phyloP scores from a whole-genome alignment of 768 basidiomycete species.

The Lactifluus pinguis region DNA sequence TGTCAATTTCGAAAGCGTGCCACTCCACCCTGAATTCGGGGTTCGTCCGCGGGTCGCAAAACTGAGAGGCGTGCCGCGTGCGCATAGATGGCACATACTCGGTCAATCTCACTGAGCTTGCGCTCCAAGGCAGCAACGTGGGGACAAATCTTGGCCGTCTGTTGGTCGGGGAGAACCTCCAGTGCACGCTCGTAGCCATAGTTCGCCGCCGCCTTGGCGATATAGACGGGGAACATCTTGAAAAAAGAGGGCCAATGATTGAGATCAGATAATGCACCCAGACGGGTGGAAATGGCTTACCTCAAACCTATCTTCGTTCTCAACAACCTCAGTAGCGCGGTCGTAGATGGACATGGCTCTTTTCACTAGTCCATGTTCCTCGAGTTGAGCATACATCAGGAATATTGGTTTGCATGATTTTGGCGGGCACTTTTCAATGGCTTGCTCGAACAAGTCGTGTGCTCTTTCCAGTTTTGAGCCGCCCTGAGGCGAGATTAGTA shows the following conservation, averaged over 20 bases:
- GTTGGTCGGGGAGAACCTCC: constrained; percentile 84
- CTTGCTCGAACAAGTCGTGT: constrained; percentile 97
- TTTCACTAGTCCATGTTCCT: constrained; percentile 91
- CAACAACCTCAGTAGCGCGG: constrained; percentile 79
- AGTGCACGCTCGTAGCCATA: constrained; percentile 95
- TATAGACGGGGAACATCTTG: constrained; percentile 95
- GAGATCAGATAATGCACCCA: neutral
- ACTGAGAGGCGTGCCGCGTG: constrained; percentile 98
- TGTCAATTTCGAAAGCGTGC: constrained; percentile 97
- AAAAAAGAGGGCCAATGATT: neutral
- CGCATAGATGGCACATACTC: constrained; percentile 92
- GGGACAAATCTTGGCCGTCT: constrained; percentile 96
- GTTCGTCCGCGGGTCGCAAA: constrained; percentile 91
- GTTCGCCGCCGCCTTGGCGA: constrained; percentile 92
- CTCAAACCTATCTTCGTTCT: constrained; percentile 90
- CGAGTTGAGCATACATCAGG: constrained; percentile 91
- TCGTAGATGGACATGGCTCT: constrained; percentile 95
- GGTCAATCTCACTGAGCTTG: constrained; percentile 97
- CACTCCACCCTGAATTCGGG: constrained; percentile 95
- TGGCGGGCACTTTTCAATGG: constrained; percentile 89
- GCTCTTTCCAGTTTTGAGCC: constrained; percentile 91
- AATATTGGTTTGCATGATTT: constrained; percentile 93
- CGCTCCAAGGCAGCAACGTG: constrained; percentile 93
- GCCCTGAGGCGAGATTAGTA: constrained; percentile 41
- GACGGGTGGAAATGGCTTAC: constrained; percentile 34